Percentiles rank a stretch among this genome's conserved stretches.
Evolutionary conservation across 805 yeast genomes (phyloP).

Genomic region (Saccharomycopsis guyanensis): DNA sequence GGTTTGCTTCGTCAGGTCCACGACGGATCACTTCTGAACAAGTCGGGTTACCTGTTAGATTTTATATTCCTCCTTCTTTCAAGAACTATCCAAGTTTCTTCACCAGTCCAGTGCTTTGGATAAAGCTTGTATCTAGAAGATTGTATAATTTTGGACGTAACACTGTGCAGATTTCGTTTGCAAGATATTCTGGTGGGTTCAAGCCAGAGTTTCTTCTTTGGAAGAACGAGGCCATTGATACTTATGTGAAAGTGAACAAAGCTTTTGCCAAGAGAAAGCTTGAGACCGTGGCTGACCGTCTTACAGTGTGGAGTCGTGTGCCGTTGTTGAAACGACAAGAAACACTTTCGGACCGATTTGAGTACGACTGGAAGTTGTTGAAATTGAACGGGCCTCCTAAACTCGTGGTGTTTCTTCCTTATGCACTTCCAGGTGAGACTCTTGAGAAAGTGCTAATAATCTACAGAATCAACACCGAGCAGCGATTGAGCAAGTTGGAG

Average conservation of each 20-base stretch:
- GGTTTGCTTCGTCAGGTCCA: conserved; percentile 1
- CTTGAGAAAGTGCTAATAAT: conserved; percentile 50
- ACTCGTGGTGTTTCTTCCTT: conserved; percentile 59
- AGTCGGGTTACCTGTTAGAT: conserved; percentile 17
- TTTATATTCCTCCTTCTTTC: conserved; percentile 46
- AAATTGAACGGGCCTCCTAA: conserved; percentile 68
- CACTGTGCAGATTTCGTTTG: conserved; percentile 57
- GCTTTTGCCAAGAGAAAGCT: conserved; percentile 64
- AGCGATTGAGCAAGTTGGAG: conserved; percentile 45
- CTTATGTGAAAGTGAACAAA: conserved; percentile 69
- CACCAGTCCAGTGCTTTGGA: conserved; percentile 34
- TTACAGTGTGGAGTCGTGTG: conserved; percentile 58
- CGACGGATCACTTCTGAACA: conserved; percentile 1
- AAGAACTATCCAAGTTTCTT: conserved; percentile 37
- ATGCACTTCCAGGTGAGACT: conserved; percentile 51
- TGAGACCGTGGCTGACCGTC: conserved; percentile 34
- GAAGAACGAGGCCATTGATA: conserved; percentile 80
- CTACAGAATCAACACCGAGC: conserved; percentile 56
- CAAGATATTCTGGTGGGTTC: conserved; percentile 59
- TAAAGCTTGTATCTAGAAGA: conserved; percentile 48
- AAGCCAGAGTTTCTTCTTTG: conserved; percentile 67
- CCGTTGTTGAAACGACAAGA: conserved; percentile 46
- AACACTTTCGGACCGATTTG: conserved; percentile 48
- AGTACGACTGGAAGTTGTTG: conserved; percentile 69
- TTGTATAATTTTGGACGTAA: conserved; percentile 58